Evolutionary conservation across 1,284 basidiomycete species (phyloP), one percentile per base, ranked within the genome.

Genomic region (Melampsora larici-populina): DNA sequence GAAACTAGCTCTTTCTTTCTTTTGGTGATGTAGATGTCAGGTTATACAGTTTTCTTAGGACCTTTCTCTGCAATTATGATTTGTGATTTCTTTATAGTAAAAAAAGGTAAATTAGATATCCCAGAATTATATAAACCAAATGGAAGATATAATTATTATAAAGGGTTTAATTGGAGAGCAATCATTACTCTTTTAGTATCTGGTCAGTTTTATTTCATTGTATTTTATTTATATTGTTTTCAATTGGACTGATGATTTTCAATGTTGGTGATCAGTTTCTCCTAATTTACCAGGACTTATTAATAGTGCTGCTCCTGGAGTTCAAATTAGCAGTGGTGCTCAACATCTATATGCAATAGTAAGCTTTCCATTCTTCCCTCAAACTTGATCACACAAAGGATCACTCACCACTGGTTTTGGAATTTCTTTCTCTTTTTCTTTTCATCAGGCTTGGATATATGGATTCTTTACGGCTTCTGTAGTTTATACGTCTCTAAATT

Each of bases 41-140:
- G 82, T 0, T 83, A 83, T 69, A 81, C 83, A 13, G 79, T 83
- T 55, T 81, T 83, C 72, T 79, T 83, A n/a, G 80, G 80, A 11
- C 82, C 81, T 5, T 81, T 82, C 29, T 79, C 78, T 46, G 81
- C 79, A 13, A 81, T 82, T 43, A 82, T 82, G 81, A 78, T 82
- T 68, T 70, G 78, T 17, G 82, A 82, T 66, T 79, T 80, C 63
- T 81, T 65, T 79, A 40, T 82, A 31, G 69, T 82, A 40, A 80
- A 82, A 58, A 77, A 79, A 49, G 71, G 78, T 40, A 79, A 80
- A 33, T 78, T 82, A 31, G 82, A 82, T 70, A 78, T 81, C 18
- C 82, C 82, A 11, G 79, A 80, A 8, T 78, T 82, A 48, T 82
- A 82, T 70, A 64, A 78, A 29, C 81, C 81, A 24, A 58, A 82